Evolutionary conservation across 2,329 filamentous ascomycete species (phyloP).

Genomic region (Fusarium metavorans): DNA sequence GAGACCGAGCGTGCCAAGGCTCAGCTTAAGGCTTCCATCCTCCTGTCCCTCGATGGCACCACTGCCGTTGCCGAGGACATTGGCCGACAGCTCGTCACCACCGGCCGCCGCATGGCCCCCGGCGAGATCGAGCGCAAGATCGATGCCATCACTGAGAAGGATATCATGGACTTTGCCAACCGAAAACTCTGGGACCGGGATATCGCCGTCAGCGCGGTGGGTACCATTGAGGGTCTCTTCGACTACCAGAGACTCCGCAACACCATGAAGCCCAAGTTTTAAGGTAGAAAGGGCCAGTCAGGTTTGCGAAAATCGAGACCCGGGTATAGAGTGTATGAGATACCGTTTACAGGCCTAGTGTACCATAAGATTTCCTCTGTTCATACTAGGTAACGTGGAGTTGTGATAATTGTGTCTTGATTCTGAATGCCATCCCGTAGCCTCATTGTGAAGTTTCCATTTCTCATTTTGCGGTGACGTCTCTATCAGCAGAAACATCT

Average conservation of each 20-base stretch:
- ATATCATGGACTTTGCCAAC: slow-evolving; percentile 96
- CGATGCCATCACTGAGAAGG: slow-evolving; percentile 90
- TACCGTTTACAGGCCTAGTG: slow-evolving; percentile 65
- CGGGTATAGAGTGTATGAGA: slow-evolving; percentile 69
- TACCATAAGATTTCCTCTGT: slow-evolving; percentile 64
- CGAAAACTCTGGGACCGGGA: slow-evolving; percentile 98
- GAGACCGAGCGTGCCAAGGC: slow-evolving; percentile 99
- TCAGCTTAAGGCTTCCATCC: slow-evolving; percentile 97
- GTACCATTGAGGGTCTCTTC: slow-evolving; percentile 87
- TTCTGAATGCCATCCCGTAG: slow-evolving; percentile 5
- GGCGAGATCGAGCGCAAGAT: slow-evolving; percentile 96
- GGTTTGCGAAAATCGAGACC: slow-evolving; percentile 53
- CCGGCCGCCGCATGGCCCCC: slow-evolving; percentile 89
- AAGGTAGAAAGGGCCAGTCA: slow-evolving; percentile 47
- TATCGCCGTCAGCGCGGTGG: slow-evolving; percentile 91
- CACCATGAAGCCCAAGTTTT: slow-evolving; percentile 88
- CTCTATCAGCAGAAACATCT: neutral
- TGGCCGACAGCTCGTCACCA: slow-evolving; percentile 97
- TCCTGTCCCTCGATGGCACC: slow-evolving; percentile 96
- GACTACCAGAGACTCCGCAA: slow-evolving; percentile 84
- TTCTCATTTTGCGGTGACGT: neutral
- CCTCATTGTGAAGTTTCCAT: neutral
- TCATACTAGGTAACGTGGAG: slow-evolving; percentile 50
- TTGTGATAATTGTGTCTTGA: slow-evolving; percentile 46
- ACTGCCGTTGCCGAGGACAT: slow-evolving; percentile 98